A percentile compares a stretch with the other conserved stretches of the same genome.
These are phyloP conservation scores for Candida caryicola DNA, from an alignment of 805 yeast species.

Conservation along the genomic window DNA sequence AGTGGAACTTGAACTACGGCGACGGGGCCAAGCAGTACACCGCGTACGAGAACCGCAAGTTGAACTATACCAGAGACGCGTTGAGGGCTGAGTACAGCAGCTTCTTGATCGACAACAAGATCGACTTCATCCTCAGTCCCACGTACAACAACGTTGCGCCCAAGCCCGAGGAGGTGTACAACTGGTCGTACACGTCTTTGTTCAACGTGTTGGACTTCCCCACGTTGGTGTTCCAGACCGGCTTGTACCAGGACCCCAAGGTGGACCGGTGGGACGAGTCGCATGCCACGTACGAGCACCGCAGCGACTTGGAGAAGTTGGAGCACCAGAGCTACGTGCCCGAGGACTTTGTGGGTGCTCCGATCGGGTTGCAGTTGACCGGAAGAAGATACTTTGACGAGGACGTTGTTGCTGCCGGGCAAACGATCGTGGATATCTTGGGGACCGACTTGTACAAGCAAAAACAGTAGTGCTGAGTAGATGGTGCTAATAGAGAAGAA, in stretches of 20 bases:
- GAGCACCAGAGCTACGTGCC: constrained; percentile 49
- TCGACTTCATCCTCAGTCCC: constrained; percentile 69
- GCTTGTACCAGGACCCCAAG: constrained; percentile 54
- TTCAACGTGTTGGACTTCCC: constrained; percentile 75
- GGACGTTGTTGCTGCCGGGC: constrained; percentile 51
- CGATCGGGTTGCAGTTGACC: constrained; percentile 51
- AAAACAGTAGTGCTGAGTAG: no score
- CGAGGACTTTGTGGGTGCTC: constrained; percentile 48
- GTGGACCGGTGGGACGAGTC: constrained; percentile 48
- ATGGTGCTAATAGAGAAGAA: no score
- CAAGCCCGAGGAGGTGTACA: constrained; percentile 55
- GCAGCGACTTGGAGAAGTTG: constrained; percentile 47
- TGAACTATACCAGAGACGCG: constrained; percentile 54
- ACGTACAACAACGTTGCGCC: constrained; percentile 73
- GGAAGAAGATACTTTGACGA: constrained; percentile 58
- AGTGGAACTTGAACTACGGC: constrained; percentile 59
- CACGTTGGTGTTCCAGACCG: constrained; percentile 60
- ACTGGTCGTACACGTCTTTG: constrained; percentile 79
- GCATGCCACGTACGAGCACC: constrained; percentile 32
- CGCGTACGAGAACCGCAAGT: constrained; percentile 52
- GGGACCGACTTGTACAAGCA: constrained; percentile 25
- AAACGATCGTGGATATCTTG: constrained; percentile 37
- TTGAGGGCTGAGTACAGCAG: constrained; percentile 57
- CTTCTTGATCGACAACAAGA: constrained; percentile 49
- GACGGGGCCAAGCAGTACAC: constrained; percentile 49